These are phyloP conservation scores for Paramecium tetraurelia DNA, from an alignment of 73 alveolate species.

Conservation along the genomic window DNA sequence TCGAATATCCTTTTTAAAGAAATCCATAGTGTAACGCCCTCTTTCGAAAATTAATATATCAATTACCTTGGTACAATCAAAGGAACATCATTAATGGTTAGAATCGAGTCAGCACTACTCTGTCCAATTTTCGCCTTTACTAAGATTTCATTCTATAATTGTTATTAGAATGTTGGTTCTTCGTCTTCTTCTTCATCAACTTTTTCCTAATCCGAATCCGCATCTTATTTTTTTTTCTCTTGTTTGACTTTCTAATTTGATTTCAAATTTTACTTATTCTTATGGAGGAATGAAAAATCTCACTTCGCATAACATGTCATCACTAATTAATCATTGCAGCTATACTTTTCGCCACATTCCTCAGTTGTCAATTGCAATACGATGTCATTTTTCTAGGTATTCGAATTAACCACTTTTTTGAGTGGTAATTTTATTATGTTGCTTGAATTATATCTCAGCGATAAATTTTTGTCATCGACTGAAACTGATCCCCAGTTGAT, in stretches of 20 bases:
- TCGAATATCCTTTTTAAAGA: constrained; percentile 1
- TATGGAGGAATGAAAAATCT: constrained; percentile 9
- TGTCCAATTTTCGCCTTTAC: constrained; percentile 21
- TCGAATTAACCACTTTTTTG: constrained; percentile 10
- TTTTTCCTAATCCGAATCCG: background rate
- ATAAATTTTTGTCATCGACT: background rate
- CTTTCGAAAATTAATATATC: background rate
- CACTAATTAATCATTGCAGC: background rate
- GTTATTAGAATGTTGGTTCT: background rate
- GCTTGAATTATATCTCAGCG: background rate
- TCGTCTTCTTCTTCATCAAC: constrained; percentile 7
- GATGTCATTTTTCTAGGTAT: background rate
- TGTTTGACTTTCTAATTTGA: background rate
- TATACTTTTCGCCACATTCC: constrained; percentile 12
- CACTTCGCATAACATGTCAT: constrained; percentile 38
- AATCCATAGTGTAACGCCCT: constrained; percentile 7
- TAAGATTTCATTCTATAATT: background rate
- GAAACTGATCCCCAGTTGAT: background rate
- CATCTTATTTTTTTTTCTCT: background rate
- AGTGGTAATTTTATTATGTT: background rate
- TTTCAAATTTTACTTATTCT: background rate
- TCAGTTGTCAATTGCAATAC: background rate
- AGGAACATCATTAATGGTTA: background rate
- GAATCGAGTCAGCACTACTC: background rate
- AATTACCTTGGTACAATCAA: background rate